Evolutionary conservation across 441 rosid species (phyloP).

Genomic region (Kokia cookei): DNA sequence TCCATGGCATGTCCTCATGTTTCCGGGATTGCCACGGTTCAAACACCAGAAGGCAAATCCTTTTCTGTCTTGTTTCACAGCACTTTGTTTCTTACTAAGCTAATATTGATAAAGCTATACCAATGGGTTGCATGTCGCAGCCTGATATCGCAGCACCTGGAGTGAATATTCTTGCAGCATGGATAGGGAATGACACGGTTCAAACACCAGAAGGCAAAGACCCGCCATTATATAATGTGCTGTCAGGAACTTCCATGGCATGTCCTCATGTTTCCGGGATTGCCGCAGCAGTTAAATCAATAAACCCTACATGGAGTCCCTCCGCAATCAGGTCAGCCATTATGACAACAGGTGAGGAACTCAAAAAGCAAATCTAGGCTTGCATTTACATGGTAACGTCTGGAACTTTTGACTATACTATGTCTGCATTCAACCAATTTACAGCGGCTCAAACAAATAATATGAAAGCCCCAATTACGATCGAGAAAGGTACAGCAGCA

Average conservation of each 20-base stretch:
- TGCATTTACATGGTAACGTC: not conserved
- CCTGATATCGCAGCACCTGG: slow-evolving; percentile 88
- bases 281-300: slow-evolving; percentile 52
- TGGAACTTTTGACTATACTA: not conserved
- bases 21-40: slow-evolving; percentile 54
- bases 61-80: not conserved
- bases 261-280: slow-evolving; percentile 73
- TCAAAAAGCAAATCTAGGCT: not conserved
- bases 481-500: slow-evolving; percentile 45
- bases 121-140: slow-evolving; percentile 25
- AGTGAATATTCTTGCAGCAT: slow-evolving; percentile 69
- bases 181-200: slow-evolving; percentile 53
- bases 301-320: slow-evolving; percentile 56
- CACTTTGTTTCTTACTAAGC: not conserved
- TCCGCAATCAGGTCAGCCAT: slow-evolving; percentile 72
- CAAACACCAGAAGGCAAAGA: slow-evolving; percentile 39
- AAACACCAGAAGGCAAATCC: too few relatives aligned
- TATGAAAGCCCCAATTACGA: slow-evolving; percentile 40
- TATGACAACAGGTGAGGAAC: slow-evolving; percentile 59
- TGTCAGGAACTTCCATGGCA: slow-evolving; percentile 89
- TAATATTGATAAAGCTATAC: not conserved
- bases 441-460: slow-evolving; percentile 69
- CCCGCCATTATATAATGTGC: slow-evolving; percentile 41
- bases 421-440: not conserved
- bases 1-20: slow-evolving; percentile 89